phyloP scores from a whole-genome alignment of 2,329 filamentous ascomycete genomes.

The Diplodia mutila region DNA sequence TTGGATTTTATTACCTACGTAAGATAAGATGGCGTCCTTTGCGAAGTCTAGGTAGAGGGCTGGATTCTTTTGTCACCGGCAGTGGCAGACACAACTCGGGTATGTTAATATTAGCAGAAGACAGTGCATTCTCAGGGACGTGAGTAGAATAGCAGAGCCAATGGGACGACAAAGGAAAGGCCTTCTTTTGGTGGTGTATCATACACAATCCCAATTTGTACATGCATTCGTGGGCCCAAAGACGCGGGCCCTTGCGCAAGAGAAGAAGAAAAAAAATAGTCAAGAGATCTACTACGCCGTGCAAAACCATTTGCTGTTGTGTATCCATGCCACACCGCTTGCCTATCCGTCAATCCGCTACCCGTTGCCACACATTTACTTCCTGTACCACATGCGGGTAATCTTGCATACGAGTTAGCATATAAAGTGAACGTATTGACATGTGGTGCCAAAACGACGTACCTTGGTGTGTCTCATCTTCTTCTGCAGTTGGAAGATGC shows the following conservation, averaged over 20 bases:
- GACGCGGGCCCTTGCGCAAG: background rate
- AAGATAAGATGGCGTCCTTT: no score
- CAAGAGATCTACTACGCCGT: conserved; percentile 11
- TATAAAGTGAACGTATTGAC: no score
- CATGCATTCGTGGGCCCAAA: background rate
- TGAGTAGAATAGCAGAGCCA: background rate
- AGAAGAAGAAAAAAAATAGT: background rate
- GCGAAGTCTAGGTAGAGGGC: no score
- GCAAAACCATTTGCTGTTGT: conserved; percentile 4
- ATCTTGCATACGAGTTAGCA: conserved; percentile 37
- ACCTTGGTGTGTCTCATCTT: conserved; percentile 68
- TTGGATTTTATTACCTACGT: no score
- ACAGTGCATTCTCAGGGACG: background rate
- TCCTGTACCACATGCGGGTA: conserved; percentile 63
- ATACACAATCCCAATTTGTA: conserved; percentile 11
- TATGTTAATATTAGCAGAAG: background rate
- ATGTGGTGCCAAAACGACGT: background rate
- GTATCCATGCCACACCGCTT: conserved; percentile 8
- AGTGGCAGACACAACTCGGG: no score
- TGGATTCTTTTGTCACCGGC: no score
- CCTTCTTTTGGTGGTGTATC: conserved; percentile 17
- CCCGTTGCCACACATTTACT: conserved; percentile 39
- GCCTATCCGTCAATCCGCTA: background rate
- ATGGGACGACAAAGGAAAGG: conserved; percentile 16
- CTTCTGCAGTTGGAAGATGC: conserved; percentile 76